These are phyloP conservation scores for Taiwanofungus camphoratus DNA, from an alignment of 1,284 basidiomycete species.

Conservation along the genomic window DNA sequence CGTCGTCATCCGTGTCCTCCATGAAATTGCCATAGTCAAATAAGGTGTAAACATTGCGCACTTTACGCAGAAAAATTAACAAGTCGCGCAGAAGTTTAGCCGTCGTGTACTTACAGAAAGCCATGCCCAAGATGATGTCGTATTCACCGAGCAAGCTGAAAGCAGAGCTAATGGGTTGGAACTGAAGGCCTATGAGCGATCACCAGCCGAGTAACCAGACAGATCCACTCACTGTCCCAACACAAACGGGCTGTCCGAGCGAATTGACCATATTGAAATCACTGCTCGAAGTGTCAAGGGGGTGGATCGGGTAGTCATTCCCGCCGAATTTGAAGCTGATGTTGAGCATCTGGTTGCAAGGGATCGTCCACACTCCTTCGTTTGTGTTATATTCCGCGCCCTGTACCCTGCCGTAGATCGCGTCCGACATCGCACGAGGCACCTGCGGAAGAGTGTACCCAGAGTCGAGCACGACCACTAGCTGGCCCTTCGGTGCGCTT, in stretches of 20 bases:
- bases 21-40: slow-evolving; percentile 59
- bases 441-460: slow-evolving; percentile 69
- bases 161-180: slow-evolving; percentile 73
- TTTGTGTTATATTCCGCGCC: slow-evolving; percentile 61
- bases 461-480: slow-evolving; percentile 72
- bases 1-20: slow-evolving; percentile 29
- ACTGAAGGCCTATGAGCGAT: slow-evolving; percentile 34
- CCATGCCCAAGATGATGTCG: slow-evolving; percentile 79
- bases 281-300: slow-evolving; percentile 63
- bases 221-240: slow-evolving; percentile 53
- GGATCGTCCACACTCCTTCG: slow-evolving; percentile 63
- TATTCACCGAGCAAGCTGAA: slow-evolving; percentile 73
- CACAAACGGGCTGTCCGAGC: slow-evolving; percentile 56
- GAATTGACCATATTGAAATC: slow-evolving; percentile 52
- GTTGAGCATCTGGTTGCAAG: slow-evolving; percentile 67
- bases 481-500: slow-evolving; percentile 26
- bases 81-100: neutral
- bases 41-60: slow-evolving; percentile 61
- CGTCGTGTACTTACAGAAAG: slow-evolving; percentile 49
- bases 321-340: slow-evolving; percentile 69
- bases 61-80: slow-evolving; percentile 29
- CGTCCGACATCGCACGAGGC: slow-evolving; percentile 66
- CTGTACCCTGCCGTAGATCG: slow-evolving; percentile 73
- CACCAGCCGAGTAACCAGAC: neutral
- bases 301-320: slow-evolving; percentile 60